phyloP scores from a whole-genome alignment of 495 filamentous ascomycete species.

The Antarctomyces pellizariae region DNA sequence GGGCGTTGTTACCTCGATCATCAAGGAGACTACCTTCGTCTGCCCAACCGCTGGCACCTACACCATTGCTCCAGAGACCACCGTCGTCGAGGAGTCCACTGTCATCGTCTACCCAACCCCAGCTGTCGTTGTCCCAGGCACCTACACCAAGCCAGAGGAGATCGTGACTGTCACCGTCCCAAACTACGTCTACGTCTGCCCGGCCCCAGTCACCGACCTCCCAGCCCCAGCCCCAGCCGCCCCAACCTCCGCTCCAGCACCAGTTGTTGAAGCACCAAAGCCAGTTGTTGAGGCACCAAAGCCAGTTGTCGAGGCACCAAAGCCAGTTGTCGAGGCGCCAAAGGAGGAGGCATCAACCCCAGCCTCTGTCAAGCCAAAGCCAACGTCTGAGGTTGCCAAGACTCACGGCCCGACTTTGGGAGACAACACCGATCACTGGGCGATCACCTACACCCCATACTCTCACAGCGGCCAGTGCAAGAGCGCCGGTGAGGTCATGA shows the following conservation, averaged over 20 bases:
- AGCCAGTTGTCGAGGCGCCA: conserved; percentile 6
- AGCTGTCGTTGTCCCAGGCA: conserved; percentile 40
- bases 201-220: conserved; percentile 30
- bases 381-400: conserved; percentile 7
- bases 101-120: conserved; percentile 44
- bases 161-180: conserved; percentile 46
- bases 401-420: conserved; percentile 11
- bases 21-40: conserved; percentile 48
- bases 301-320: conserved; percentile 6
- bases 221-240: conserved; percentile 17
- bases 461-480: conserved; percentile 39
- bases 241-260: conserved; percentile 3
- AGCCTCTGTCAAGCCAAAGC: conserved; percentile 8
- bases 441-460: conserved; percentile 87
- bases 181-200: conserved; percentile 47
- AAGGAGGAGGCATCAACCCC: conserved; percentile 6
- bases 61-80: conserved; percentile 52
- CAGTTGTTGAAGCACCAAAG: conserved; percentile 2
- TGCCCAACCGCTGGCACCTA: conserved; percentile 65
- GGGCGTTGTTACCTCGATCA: conserved; percentile 39
- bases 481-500: conserved; percentile 28
- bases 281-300: conserved; percentile 2
- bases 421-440: conserved; percentile 37
- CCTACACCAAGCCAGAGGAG: conserved; percentile 45
- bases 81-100: conserved; percentile 24